A percentile compares a stretch with the other conserved stretches of the same genome.
Evolutionary conservation across 495 filamentous ascomycete genomes (phyloP).

Genomic region (Apodospora peruviana): DNA sequence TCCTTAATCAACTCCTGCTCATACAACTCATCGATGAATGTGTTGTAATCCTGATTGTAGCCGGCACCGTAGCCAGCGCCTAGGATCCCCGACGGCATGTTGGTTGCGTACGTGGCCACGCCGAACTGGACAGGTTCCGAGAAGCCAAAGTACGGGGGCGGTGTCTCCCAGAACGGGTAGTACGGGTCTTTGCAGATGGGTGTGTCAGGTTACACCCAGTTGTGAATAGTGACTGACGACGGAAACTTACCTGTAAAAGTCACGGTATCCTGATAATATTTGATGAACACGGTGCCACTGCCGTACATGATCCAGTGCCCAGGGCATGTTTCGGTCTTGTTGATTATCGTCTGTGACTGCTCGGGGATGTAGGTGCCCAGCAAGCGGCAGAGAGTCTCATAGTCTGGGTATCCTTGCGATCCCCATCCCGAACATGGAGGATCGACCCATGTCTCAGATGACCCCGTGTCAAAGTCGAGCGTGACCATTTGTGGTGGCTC

Average conservation of each 20-base stretch:
- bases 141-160: neutral
- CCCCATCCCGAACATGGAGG: constrained; percentile 20
- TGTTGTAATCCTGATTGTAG: constrained; percentile 72
- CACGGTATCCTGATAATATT: constrained; percentile 14
- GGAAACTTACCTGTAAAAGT: constrained; percentile 11
- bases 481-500: constrained; percentile 54
- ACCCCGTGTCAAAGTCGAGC: constrained; percentile 65
- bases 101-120: constrained; percentile 11
- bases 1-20: constrained; percentile 59
- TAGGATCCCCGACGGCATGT: constrained; percentile 51
- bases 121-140: constrained; percentile 18
- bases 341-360: constrained; percentile 47
- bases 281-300: constrained; percentile 9
- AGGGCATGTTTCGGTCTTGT: constrained; percentile 61
- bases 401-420: constrained; percentile 7
- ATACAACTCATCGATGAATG: constrained; percentile 56
- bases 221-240: too few relatives aligned
- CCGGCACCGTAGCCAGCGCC: constrained; percentile 53
- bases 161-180: neutral
- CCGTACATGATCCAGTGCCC: constrained; percentile 36
- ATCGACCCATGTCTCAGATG: constrained; percentile 73
- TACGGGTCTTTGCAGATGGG: constrained; percentile 2
- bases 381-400: constrained; percentile 11
- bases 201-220: too few relatives aligned
- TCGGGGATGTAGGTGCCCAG: constrained; percentile 22